phyloP scores from a whole-genome alignment of 2,329 filamentous ascomycete species.

The Fusarium beomiforme region DNA sequence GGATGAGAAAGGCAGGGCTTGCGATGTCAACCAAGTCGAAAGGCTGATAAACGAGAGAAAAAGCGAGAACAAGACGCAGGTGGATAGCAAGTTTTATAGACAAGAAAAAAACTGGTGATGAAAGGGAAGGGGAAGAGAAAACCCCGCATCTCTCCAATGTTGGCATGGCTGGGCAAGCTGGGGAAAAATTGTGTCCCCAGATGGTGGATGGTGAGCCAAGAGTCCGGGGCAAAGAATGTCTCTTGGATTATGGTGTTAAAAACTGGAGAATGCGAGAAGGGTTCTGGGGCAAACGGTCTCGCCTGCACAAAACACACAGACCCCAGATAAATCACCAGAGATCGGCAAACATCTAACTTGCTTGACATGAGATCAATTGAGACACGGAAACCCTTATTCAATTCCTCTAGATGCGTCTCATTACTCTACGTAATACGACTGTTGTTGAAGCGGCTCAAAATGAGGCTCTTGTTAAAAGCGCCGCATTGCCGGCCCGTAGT shows the following conservation, averaged over 20 bases:
- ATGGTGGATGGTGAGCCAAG: slow-evolving; percentile 1
- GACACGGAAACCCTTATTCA: no score
- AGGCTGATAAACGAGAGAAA: background rate
- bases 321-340: background rate
- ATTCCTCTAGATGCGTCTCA: fast-evolving
- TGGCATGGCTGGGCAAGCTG: background rate
- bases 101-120: background rate
- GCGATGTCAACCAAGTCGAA: background rate
- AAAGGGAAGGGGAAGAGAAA: background rate
- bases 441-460: background rate
- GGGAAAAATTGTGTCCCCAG: background rate
- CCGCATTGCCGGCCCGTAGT: background rate
- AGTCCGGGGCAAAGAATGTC: background rate
- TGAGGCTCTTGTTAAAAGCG: background rate
- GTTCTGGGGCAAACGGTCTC: background rate
- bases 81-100: background rate
- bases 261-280: background rate
- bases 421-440: no score
- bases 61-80: no score
- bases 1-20: background rate
- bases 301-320: background rate
- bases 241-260: background rate
- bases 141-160: background rate
- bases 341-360: background rate
- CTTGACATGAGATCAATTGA: no score